Percentiles rank a stretch among this genome's conserved stretches.
Evolutionary conservation across 2,329 filamentous ascomycete species (phyloP).

Genomic region (Cercospora zeina): DNA sequence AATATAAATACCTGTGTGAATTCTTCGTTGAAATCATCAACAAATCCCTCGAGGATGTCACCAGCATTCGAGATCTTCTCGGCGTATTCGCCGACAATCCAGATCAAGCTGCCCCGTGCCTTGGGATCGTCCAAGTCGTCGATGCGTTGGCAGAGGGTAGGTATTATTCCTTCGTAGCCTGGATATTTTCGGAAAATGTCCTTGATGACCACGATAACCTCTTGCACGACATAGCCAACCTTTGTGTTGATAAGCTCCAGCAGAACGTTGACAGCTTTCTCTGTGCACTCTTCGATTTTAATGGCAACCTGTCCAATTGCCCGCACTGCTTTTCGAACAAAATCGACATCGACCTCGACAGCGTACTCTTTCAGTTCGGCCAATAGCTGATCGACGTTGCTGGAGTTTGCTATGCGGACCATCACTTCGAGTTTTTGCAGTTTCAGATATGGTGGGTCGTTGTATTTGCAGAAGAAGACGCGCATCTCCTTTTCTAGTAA

Average conservation of each 20-base stretch:
- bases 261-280: slow-evolving; percentile 91
- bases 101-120: slow-evolving; percentile 87
- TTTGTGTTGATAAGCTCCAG: slow-evolving; percentile 95
- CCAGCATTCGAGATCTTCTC: slow-evolving; percentile 99
- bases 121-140: slow-evolving; percentile 95
- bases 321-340: slow-evolving; percentile 88
- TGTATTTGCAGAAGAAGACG: slow-evolving; percentile 99
- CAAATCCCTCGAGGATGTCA: slow-evolving; percentile 86
- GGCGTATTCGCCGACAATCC: slow-evolving; percentile 98
- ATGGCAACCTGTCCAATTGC: slow-evolving; percentile 98
- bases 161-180: slow-evolving; percentile 96
- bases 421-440: slow-evolving; percentile 98
- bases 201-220: slow-evolving; percentile 98
- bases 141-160: slow-evolving; percentile 92
- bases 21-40: slow-evolving; percentile 92
- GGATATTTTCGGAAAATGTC: slow-evolving; percentile 97
- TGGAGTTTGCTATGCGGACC: slow-evolving; percentile 97
- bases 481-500: slow-evolving; percentile 96
- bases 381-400: slow-evolving; percentile 91
- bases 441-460: slow-evolving; percentile 96
- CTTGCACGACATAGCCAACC: slow-evolving; percentile 98
- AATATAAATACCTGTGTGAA: slow-evolving; percentile 74
- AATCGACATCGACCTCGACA: slow-evolving; percentile 98
- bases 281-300: slow-evolving; percentile 93
- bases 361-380: slow-evolving; percentile 97